Conservation (phyloP, 2,329 filamentous ascomycete species). For the Nectriaceae sp. region DNA sequence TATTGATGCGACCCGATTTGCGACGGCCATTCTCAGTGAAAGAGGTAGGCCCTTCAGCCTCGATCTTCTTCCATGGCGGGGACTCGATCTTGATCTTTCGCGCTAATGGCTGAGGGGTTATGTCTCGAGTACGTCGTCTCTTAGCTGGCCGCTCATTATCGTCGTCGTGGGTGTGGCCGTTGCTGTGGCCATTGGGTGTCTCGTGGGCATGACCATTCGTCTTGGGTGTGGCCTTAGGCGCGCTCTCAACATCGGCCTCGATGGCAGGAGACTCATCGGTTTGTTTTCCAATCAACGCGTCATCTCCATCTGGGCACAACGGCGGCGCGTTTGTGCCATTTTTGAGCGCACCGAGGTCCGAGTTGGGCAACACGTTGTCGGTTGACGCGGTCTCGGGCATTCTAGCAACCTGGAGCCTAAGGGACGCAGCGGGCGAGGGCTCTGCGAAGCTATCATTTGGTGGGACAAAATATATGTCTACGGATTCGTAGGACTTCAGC, state of each 20-base stretch:
- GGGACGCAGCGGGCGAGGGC: conserved; percentile 51
- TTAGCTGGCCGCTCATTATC: conserved; percentile 60
- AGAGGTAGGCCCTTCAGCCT: conserved; percentile 83
- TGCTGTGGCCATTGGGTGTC: conserved; percentile 44
- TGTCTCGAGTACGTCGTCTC: conserved; percentile 61
- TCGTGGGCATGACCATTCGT: conserved; percentile 50
- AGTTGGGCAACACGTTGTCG: conserved; percentile 40
- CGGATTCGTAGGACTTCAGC: conserved; percentile 47
- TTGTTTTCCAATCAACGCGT: conserved; percentile 17
- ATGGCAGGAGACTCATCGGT: conserved; percentile 7
- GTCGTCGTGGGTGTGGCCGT: conserved; percentile 37
- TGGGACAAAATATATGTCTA: conserved; percentile 57
- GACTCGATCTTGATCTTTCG: conserved; percentile 60
- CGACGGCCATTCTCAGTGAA: conserved; percentile 74
- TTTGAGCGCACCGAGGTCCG: conserved; percentile 29
- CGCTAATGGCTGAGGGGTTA: conserved; percentile 43
- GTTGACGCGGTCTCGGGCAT: conserved; percentile 64
- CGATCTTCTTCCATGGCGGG: conserved; percentile 90
- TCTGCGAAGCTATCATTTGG: conserved; percentile 61
- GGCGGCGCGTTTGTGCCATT: conserved; percentile 25
- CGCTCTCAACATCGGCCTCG: conserved; percentile 19
- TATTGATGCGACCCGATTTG: conserved; percentile 66
- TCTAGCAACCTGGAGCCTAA: conserved; percentile 47
- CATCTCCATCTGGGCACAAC: conserved; percentile 17
- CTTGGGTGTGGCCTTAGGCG: conserved; percentile 31